Percentiles rank a stretch among this genome's conserved stretches.
These are phyloP conservation scores for Gossypium schwendimanii DNA, from an alignment of 441 rosid genomes.

Conservation along the genomic window DNA sequence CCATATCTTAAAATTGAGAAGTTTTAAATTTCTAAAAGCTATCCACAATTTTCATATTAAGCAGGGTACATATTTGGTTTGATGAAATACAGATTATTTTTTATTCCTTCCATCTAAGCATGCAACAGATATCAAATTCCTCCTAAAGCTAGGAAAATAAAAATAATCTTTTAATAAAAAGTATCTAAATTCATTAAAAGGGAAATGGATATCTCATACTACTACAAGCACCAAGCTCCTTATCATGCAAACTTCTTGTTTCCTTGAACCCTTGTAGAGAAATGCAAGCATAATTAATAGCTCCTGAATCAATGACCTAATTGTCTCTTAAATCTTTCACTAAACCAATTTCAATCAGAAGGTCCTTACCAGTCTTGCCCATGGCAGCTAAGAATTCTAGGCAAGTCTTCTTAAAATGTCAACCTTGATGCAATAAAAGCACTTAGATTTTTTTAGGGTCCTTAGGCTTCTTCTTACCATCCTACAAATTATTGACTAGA, in stretches of 20 bases:
- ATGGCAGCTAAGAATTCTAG: background rate
- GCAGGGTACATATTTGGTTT: background rate
- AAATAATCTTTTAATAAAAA: background rate
- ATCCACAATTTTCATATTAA: background rate
- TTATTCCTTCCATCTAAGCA: background rate
- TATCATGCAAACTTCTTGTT: background rate
- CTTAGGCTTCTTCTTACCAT: background rate
- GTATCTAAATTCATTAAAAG: background rate
- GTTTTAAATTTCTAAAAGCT: background rate
- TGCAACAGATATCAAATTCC: background rate
- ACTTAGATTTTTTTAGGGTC: background rate
- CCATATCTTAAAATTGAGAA: too few relatives aligned
- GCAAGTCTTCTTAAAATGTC: background rate
- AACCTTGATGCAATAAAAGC: background rate
- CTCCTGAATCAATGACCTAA: background rate
- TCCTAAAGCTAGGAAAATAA: background rate
- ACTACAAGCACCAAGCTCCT: background rate
- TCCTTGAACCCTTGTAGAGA: background rate
- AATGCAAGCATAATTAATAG: background rate
- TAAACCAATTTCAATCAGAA: background rate
- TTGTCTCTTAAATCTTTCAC: background rate
- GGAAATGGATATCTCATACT: background rate
- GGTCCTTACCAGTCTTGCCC: background rate
- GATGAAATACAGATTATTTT: background rate
- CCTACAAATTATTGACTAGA: background rate